These are phyloP conservation scores for Aspergillus cristatus DNA, from an alignment of 495 filamentous ascomycete species.

Conservation along the genomic window DNA sequence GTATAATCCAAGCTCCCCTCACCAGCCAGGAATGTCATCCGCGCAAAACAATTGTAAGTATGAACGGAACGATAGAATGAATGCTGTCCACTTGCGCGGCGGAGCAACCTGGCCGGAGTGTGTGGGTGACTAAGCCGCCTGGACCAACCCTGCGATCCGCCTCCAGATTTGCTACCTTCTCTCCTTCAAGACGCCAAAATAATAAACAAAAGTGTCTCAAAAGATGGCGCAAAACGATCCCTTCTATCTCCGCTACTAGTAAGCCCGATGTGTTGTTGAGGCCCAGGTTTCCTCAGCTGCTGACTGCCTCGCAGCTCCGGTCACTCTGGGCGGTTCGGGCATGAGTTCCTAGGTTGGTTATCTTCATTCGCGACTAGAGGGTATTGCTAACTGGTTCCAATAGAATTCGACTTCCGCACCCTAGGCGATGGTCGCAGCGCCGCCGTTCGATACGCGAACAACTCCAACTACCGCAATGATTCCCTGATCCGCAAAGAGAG, in stretches of 20 bases:
- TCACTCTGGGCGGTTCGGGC: constrained; percentile 94
- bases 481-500: constrained; percentile 99
- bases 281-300: constrained; percentile 39
- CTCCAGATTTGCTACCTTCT: too few species aligned
- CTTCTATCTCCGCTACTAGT: constrained; percentile 99
- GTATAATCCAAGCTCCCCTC: constrained; percentile 33
- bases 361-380: background rate
- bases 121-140: constrained; percentile 42
- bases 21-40: constrained; percentile 31
- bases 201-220: background rate
- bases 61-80: constrained; percentile 17
- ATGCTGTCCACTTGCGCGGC: constrained; percentile 37
- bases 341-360: constrained; percentile 86
- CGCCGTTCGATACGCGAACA: constrained; percentile 95
- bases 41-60: constrained; percentile 22
- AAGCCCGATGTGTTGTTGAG: constrained; percentile 25
- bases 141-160: constrained; percentile 19
- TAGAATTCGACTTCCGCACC: constrained; percentile 95
- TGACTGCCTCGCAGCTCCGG: constrained; percentile 66
- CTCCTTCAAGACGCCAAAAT: too few species aligned
- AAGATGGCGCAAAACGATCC: constrained; percentile 58
- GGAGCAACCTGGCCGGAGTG: constrained; percentile 33
- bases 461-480: constrained; percentile 99
- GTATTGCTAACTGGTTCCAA: constrained; percentile 18
- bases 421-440: constrained; percentile 92